phyloP scores from a whole-genome alignment of 352 stramenopile species.

The Phytophthora pisi region DNA sequence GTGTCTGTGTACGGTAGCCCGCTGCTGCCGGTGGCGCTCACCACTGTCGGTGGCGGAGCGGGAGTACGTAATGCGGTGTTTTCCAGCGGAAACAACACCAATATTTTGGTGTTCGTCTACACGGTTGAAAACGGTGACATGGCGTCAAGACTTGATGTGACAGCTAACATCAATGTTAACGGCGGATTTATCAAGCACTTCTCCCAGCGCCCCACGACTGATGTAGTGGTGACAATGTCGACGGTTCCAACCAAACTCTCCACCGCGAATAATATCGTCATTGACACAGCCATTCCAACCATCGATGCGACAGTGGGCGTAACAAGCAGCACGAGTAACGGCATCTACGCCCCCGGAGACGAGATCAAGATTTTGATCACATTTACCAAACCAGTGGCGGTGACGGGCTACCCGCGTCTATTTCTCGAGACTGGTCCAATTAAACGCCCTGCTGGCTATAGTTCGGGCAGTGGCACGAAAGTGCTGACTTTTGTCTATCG shows the following conservation, averaged over 20 bases:
- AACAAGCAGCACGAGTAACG: conserved; percentile 49
- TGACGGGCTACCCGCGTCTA: conserved; percentile 68
- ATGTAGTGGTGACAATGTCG: conserved; percentile 56
- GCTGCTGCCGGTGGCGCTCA: conserved; percentile 53
- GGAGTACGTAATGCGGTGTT: conserved; percentile 49
- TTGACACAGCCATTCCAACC: conserved; percentile 63
- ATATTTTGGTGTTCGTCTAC: conserved; percentile 73
- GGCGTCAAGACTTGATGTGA: conserved; percentile 56
- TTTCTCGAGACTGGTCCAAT: conserved; percentile 76
- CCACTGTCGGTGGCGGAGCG: conserved; percentile 44
- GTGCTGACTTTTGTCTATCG: conserved; percentile 77
- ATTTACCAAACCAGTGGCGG: conserved; percentile 80
- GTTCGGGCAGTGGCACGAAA: conserved; percentile 62
- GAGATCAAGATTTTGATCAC: conserved; percentile 63
- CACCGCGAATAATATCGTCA: conserved; percentile 57
- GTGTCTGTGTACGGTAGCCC: conserved; percentile 73
- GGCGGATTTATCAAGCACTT: conserved; percentile 76
- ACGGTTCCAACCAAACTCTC: conserved; percentile 53
- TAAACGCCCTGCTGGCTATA: conserved; percentile 72
- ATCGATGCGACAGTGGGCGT: conserved; percentile 69
- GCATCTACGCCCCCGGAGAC: conserved; percentile 75
- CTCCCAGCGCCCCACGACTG: conserved; percentile 69
- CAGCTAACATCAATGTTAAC: conserved; percentile 58
- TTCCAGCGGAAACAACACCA: conserved; percentile 69
- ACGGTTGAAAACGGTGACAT: conserved; percentile 65